phyloP scores from a whole-genome alignment of 2,329 filamentous ascomycete species.

The Alternaria consortialis region DNA sequence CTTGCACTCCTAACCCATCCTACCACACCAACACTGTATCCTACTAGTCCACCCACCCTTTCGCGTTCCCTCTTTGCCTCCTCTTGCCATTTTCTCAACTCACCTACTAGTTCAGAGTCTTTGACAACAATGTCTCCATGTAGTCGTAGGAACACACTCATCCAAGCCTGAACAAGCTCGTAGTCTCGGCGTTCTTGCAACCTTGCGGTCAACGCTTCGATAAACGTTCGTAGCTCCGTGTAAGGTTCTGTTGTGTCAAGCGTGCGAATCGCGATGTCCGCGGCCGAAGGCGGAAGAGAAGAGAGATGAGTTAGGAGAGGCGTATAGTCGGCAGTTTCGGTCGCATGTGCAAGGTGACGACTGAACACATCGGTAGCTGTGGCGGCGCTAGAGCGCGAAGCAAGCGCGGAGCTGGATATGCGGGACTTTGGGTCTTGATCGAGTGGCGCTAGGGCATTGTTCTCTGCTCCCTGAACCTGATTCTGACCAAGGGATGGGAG shows the following conservation, averaged over 20 bases:
- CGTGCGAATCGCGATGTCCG: constrained; percentile 90
- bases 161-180: constrained; percentile 95
- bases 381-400: constrained; percentile 42
- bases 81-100: constrained; percentile 73
- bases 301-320: constrained; percentile 82
- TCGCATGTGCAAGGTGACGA: constrained; percentile 56
- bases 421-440: constrained; percentile 37
- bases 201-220: constrained; percentile 77
- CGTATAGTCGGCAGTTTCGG: constrained; percentile 67
- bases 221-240: constrained; percentile 81
- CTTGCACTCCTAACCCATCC: constrained; percentile 73
- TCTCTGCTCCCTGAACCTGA: constrained; percentile 23
- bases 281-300: constrained; percentile 80
- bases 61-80: constrained; percentile 76
- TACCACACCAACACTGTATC: constrained; percentile 87
- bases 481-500: constrained; percentile 70
- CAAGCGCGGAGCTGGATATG: constrained; percentile 46
- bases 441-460: constrained; percentile 21
- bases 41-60: constrained; percentile 78
- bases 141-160: constrained; percentile 88
- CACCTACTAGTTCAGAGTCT: constrained; percentile 63
- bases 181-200: constrained; percentile 79
- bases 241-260: constrained; percentile 63
- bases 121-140: constrained; percentile 70
- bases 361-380: constrained; percentile 56